These are phyloP conservation scores for Xerophyta viscosa DNA, from an alignment of 106 monocot genomes.

Conservation along the genomic window DNA sequence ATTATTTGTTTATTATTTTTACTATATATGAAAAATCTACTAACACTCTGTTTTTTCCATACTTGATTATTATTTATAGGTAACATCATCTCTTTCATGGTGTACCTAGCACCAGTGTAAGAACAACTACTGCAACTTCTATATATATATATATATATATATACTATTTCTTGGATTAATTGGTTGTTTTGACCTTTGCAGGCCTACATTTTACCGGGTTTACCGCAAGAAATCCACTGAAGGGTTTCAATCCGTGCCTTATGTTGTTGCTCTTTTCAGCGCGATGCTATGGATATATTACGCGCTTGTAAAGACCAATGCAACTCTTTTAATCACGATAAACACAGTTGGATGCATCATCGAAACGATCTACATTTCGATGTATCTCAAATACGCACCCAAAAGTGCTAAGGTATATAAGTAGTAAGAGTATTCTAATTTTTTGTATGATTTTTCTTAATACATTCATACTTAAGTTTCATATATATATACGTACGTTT, in stretches of 20 bases:
- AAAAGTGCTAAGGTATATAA: constrained; percentile 20
- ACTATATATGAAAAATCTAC: too few species aligned
- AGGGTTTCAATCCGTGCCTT: constrained; percentile 41
- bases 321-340: constrained; percentile 33
- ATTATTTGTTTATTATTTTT: too few species aligned
- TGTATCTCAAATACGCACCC: constrained; percentile 38
- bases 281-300: constrained; percentile 39
- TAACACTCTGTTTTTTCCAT: too few species aligned
- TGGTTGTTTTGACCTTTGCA: background rate
- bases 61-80: constrained; percentile 5
- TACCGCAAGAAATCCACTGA: constrained; percentile 29
- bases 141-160: too few species aligned
- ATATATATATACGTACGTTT: too few species aligned
- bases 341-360: constrained; percentile 34
- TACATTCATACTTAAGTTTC: too few species aligned
- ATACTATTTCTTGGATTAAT: background rate
- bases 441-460: too few species aligned
- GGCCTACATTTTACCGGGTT: constrained; percentile 33
- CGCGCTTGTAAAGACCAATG: constrained; percentile 21
- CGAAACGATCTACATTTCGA: constrained; percentile 26
- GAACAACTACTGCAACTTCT: background rate
- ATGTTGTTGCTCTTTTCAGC: constrained; percentile 37
- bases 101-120: constrained; percentile 20
- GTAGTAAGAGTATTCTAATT: too few species aligned
- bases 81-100: constrained; percentile 21